These are phyloP conservation scores for Ceratocystis destructans DNA, from an alignment of 2,329 filamentous ascomycete genomes.

Conservation along the genomic window DNA sequence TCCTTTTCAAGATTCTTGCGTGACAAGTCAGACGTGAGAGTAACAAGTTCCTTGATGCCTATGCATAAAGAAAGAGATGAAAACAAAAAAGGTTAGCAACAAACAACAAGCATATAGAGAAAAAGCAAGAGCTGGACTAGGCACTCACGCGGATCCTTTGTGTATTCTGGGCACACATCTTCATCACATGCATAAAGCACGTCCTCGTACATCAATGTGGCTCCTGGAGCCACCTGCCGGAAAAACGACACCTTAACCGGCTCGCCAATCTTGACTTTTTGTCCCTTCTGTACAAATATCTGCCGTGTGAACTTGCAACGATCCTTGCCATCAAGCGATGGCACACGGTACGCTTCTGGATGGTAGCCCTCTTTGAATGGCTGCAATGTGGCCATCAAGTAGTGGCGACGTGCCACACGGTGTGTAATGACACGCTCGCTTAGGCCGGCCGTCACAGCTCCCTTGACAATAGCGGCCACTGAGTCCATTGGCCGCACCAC, in stretches of 20 bases:
- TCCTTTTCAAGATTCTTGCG: constrained; percentile 98
- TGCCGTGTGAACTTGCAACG: constrained; percentile 97
- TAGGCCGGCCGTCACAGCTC: constrained; percentile 93
- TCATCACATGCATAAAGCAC: constrained; percentile 96
- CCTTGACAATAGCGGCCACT: constrained; percentile 95
- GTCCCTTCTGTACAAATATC: constrained; percentile 97
- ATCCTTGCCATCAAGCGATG: constrained; percentile 90
- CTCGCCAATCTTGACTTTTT: constrained; percentile 97
- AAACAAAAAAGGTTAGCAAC: background rate
- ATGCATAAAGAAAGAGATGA: constrained; percentile 9
- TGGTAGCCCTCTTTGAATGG: constrained; percentile 99
- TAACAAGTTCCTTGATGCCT: constrained; percentile 99
- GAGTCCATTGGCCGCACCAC: constrained; percentile 98
- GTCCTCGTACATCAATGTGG: constrained; percentile 98
- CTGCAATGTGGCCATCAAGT: constrained; percentile 97
- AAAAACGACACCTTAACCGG: constrained; percentile 98
- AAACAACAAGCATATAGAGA: no score
- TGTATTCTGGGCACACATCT: constrained; percentile 95
- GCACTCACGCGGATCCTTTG: constrained; percentile 92
- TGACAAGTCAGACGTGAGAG: constrained; percentile 88
- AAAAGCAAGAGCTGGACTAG: no score
- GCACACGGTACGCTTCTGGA: constrained; percentile 93
- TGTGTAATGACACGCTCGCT: constrained; percentile 94
- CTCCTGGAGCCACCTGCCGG: constrained; percentile 90
- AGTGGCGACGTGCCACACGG: constrained; percentile 91